A percentile compares a stretch with the other conserved stretches of the same genome.
phyloP scores from a whole-genome alignment of 768 basidiomycete genomes.

The Collybia mongolica region DNA sequence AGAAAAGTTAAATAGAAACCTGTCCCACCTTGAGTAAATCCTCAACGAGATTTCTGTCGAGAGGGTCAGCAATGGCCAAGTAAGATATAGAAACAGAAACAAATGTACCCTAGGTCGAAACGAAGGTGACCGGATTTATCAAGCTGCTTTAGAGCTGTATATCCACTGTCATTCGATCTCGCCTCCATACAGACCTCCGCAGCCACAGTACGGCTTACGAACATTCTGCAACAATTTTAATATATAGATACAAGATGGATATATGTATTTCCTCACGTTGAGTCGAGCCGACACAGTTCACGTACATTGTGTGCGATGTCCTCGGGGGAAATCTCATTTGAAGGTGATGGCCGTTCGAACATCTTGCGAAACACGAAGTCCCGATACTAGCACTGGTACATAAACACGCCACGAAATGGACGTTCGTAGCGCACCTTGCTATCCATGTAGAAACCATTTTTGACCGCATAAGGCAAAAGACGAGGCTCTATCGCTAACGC shows the following conservation, averaged over 20 bases:
- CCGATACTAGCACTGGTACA: constrained; percentile 52
- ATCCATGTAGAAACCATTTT: constrained; percentile 79
- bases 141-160: constrained; percentile 64
- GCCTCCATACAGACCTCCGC: constrained; percentile 84
- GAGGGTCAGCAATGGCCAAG: background rate
- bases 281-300: constrained; percentile 68
- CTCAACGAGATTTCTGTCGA: constrained; percentile 49
- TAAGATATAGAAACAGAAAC: background rate
- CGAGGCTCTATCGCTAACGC: constrained; percentile 76
- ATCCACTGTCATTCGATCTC: constrained; percentile 67
- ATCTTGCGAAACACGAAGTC: constrained; percentile 88
- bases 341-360: constrained; percentile 59
- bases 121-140: constrained; percentile 62
- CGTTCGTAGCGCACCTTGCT: constrained; percentile 49
- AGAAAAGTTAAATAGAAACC: background rate
- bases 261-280: constrained; percentile 43
- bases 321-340: constrained; percentile 51
- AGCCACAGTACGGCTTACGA: constrained; percentile 79
- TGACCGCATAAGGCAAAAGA: constrained; percentile 66
- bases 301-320: constrained; percentile 71
- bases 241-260: background rate
- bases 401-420: constrained; percentile 5
- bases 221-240: constrained; percentile 53
- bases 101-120: constrained; percentile 64
- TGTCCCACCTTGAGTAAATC: constrained; percentile 63